phyloP scores from a whole-genome alignment of 2,329 filamentous ascomycete species.

The Fusarium sp. region DNA sequence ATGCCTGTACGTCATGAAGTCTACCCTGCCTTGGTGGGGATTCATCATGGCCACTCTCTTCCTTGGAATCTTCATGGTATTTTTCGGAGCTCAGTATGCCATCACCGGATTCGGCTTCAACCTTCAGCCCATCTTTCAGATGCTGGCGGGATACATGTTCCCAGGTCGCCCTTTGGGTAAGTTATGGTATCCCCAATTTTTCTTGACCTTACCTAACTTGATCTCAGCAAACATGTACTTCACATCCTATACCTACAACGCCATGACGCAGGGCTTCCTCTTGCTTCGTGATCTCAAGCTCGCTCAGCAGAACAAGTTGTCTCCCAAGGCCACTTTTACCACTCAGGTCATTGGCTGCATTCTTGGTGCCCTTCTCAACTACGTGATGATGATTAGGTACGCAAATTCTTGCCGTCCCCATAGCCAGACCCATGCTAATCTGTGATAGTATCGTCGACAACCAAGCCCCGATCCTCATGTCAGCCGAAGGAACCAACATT shows the following conservation, averaged over 20 bases:
- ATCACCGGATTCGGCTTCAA: conserved; percentile 30
- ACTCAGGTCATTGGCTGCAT: conserved; percentile 71
- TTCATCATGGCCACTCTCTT: conserved; percentile 58
- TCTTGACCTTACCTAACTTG: no score
- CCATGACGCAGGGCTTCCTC: conserved; percentile 7
- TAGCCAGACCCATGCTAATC: rapidly evolving
- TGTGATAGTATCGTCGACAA: conserved; percentile 63
- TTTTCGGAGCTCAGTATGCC: conserved; percentile 55
- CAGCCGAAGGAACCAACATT: conserved; percentile 63
- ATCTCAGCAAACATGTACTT: conserved; percentile 38
- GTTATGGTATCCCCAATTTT: neutral
- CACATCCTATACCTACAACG: conserved; percentile 32
- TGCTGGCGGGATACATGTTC: conserved; percentile 34
- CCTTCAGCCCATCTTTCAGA: conserved; percentile 34
- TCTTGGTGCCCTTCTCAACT: conserved; percentile 68
- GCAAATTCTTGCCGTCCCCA: rapidly evolving
- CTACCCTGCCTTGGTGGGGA: conserved; percentile 55
- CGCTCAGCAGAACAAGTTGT: conserved; percentile 31
- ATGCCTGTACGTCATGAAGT: conserved; percentile 45
- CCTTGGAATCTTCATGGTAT: conserved; percentile 55
- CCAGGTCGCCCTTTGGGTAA: conserved; percentile 33
- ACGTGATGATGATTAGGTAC: conserved; percentile 64
- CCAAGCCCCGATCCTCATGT: conserved; percentile 62
- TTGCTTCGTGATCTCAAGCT: conserved; percentile 29
- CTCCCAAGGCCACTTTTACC: conserved; percentile 28